Conservation (phyloP, 768 basidiomycete genomes). For the Agaricus bisporus region DNA sequence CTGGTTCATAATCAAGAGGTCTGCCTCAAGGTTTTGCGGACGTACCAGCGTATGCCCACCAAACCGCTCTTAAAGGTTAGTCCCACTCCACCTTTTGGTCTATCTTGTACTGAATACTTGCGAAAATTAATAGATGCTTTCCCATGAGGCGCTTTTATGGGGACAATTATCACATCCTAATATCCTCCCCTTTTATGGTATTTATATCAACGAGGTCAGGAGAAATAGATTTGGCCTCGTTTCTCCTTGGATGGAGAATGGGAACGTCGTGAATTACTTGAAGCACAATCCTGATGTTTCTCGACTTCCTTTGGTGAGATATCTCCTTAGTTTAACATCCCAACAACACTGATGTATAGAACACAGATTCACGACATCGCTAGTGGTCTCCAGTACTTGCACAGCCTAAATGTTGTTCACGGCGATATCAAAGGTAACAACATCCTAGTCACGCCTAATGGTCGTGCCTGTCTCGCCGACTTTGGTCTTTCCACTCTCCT, state of each 20-base stretch:
- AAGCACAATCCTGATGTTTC: conserved; percentile 5
- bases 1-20: conserved; percentile 16
- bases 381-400: conserved; percentile 11
- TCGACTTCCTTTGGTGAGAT: conserved; percentile 9
- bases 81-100: not conserved
- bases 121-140: not conserved
- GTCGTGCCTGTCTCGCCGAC: conserved; percentile 12
- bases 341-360: not conserved
- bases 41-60: conserved; percentile 18
- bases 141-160: conserved; percentile 14
- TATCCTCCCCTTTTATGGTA: conserved; percentile 15
- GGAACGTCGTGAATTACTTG: conserved; percentile 12
- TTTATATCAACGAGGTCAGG: conserved; percentile 9
- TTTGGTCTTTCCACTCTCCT: conserved; percentile 12
- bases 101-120: not conserved
- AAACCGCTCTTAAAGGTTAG: conserved; percentile 19
- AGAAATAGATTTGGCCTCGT: conserved; percentile 10
- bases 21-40: conserved; percentile 21
- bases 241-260: conserved; percentile 16
- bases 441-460: conserved; percentile 9
- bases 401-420: conserved; percentile 10
- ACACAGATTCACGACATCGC: conserved; percentile 12
- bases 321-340: not conserved
- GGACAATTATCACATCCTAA: conserved; percentile 14
- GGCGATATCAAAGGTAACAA: conserved; percentile 13